Conservation (phyloP, 495 filamentous ascomycete species). For the Aspergillus haitiensis region DNA sequence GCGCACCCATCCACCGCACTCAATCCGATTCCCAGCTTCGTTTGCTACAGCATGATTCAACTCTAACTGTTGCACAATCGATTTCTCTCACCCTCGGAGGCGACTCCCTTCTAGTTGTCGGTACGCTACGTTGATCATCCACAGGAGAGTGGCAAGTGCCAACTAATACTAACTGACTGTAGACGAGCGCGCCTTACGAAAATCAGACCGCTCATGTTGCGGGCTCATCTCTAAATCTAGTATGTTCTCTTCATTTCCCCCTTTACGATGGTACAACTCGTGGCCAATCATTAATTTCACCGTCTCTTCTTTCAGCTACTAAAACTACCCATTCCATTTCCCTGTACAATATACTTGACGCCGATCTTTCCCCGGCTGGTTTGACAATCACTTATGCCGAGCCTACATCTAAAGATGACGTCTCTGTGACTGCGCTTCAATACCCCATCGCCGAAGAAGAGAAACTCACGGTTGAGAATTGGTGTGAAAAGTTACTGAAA, state of each 20-base stretch:
- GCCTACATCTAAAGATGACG: constrained; percentile 52
- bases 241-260: constrained; percentile 20
- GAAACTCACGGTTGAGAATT: constrained; percentile 51
- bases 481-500: constrained; percentile 63
- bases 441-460: constrained; percentile 60
- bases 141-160: constrained; percentile 1
- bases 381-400: constrained; percentile 76
- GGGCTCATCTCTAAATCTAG: constrained; percentile 35
- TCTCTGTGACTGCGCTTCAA: constrained; percentile 57
- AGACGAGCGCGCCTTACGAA: constrained; percentile 38
- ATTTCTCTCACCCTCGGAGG: constrained; percentile 63
- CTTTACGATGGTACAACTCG: not conserved
- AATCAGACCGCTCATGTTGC: constrained; percentile 41
- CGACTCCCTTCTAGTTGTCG: constrained; percentile 63
- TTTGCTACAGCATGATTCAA: constrained; percentile 39
- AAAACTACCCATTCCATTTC: constrained; percentile 59
- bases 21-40: constrained; percentile 28
- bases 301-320: constrained; percentile 20
- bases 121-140: constrained; percentile 37
- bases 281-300: constrained; percentile 20
- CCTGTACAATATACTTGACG: constrained; percentile 85
- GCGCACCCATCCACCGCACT: constrained; percentile 21
- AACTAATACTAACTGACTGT: constrained; percentile 6
- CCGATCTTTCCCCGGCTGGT: constrained; percentile 58
- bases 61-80: constrained; percentile 56